Base-by-base conservation (phyloP, 2,329 filamentous ascomycete species). In the Aspergillus sp. region DNA sequence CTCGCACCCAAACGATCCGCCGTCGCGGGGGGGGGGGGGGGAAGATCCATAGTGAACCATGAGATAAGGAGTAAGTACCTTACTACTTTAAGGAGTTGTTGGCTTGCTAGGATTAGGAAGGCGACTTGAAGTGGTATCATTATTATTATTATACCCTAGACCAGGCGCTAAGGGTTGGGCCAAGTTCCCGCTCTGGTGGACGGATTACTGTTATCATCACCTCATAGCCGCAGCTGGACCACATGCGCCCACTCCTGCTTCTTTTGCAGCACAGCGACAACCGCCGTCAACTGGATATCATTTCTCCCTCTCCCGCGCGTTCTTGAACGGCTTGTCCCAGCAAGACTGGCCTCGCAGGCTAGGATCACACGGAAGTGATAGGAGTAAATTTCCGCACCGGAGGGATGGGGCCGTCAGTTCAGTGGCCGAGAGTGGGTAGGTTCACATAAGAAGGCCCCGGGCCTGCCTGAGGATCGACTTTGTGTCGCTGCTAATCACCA, bases 401-500 rank as follows among this genome's bases (percentile, higher is more conserved):
- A 45, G 41, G 10, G 41, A 21, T 13, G 17, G 41, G n/a, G 41
- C 32, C 32, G 32, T 36, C 32, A 36, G 12, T 36, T 36, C 12
- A 45, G 19, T 45, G 41, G 41, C 19, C 10, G 32, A 13, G 23
- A 49, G 23, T 49, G 45, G 15, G 61, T 63, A 23, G 61, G 63
- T 58, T 23, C 39, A 50, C 9, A 57, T 61, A 61, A 57, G 48
- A 55, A 36, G 55, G 12, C 53, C 39, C 51, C 17, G 54, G 38
- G 52, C 51, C 48, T 60, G 50, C 32, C 43, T 55, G 45, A 60
- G 54, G 63, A 65, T 65, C 61, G 57, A 63, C 63, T 36, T 36
- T 57, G 54, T 63, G 61, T 63, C 56, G 55, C 60, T 60, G 53
- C 58, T 63, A 65, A 63, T 65, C 58, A 63, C 45, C 60, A 55